Evolutionary conservation across 2,329 filamentous ascomycete species (phyloP).

Genomic region (Hypoxylon sp.): DNA sequence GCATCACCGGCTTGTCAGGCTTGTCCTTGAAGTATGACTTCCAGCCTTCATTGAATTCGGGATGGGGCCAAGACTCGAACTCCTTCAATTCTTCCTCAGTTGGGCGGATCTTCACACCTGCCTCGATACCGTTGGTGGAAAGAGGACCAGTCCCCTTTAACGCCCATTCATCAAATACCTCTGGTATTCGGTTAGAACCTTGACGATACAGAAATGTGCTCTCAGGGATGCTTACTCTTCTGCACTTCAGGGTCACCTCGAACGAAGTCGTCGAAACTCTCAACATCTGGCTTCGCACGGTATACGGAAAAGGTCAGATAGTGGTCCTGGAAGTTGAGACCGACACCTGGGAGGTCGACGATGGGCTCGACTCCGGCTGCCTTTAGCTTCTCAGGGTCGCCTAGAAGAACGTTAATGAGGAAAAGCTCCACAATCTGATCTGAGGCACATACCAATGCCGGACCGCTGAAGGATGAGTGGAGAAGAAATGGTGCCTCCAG

Average conservation of each 20-base stretch:
- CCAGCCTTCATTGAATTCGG: constrained; percentile 80
- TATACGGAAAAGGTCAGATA: constrained; percentile 79
- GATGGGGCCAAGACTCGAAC: constrained; percentile 79
- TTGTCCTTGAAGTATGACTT: constrained; percentile 87
- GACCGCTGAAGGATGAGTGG: constrained; percentile 81
- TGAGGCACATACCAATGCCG: constrained; percentile 66
- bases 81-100: constrained; percentile 74
- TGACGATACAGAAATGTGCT: not conserved
- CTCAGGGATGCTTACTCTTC: constrained; percentile 62
- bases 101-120: constrained; percentile 82
- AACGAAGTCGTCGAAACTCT: constrained; percentile 85
- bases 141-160: constrained; percentile 82
- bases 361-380: constrained; percentile 76
- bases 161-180: constrained; percentile 82
- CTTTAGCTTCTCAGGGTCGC: constrained; percentile 78
- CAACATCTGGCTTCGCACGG: constrained; percentile 79
- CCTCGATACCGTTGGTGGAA: constrained; percentile 83
- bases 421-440: not conserved
- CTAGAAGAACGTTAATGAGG: constrained; percentile 39
- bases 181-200: constrained; percentile 49
- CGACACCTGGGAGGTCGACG: constrained; percentile 78
- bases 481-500: constrained; percentile 78
- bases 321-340: constrained; percentile 82
- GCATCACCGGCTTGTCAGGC: constrained; percentile 89
- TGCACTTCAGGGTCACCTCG: constrained; percentile 79